Conservation (phyloP, 129 eudicot species). For the Helichrysum umbraculigerum region DNA sequence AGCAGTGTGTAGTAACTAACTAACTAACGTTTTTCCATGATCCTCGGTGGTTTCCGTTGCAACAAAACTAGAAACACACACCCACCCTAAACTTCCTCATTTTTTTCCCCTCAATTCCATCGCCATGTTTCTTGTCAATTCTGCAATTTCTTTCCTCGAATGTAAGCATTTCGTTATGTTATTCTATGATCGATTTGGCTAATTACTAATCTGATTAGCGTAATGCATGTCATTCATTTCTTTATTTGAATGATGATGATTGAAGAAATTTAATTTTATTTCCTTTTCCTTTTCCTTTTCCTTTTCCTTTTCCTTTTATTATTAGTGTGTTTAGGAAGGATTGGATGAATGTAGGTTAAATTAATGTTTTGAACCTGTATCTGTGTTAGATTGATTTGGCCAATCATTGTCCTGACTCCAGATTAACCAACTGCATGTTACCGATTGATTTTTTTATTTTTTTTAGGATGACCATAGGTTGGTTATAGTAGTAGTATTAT, state of each 20-base stretch:
- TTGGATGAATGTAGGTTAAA: background rate
- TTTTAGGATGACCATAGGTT: no score
- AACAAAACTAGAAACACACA: no score
- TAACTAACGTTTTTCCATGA: constrained; percentile 25
- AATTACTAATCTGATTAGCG: background rate
- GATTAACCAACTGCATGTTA: background rate
- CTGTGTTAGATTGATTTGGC: background rate
- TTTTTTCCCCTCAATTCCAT: constrained; percentile 23
- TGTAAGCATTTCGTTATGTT: no score
- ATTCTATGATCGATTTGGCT: background rate
- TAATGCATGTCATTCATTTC: background rate
- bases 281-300: no score
- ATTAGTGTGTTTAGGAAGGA: no score
- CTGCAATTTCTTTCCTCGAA: constrained; percentile 1
- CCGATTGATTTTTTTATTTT: no score
- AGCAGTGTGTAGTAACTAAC: background rate
- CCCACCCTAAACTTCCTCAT: background rate
- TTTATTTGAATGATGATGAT: no score
- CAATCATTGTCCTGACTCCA: background rate
- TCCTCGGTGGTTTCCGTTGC: constrained; percentile 35
- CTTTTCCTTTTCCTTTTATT: no score
- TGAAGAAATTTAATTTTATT: background rate
- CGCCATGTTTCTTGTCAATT: constrained; percentile 3
- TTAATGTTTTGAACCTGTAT: no score
- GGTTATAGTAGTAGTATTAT: no score